phyloP scores from a whole-genome alignment of 768 basidiomycete species.

The Suillus clintonianus region DNA sequence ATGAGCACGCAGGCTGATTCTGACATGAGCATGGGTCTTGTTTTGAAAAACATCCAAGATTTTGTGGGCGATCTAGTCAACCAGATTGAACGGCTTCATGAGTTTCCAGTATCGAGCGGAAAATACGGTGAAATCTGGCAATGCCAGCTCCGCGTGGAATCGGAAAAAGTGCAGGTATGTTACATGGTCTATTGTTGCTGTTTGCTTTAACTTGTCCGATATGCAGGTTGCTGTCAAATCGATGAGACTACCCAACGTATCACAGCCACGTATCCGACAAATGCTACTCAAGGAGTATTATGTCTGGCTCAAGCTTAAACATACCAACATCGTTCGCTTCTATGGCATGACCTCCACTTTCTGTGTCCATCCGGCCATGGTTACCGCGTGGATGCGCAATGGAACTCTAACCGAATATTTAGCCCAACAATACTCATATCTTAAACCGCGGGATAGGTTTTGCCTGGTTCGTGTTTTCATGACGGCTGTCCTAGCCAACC shows the following conservation, averaged over 20 bases:
- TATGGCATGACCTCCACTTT: slow-evolving; percentile 38
- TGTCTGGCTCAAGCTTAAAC: slow-evolving; percentile 40
- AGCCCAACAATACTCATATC: slow-evolving; percentile 37
- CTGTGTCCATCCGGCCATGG: slow-evolving; percentile 37
- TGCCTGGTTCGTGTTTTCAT: slow-evolving; percentile 30
- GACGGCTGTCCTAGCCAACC: neutral
- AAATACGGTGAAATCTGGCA: neutral
- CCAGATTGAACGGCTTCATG: neutral
- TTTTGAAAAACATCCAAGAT: neutral
- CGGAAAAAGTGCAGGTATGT: neutral
- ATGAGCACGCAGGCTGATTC: too few relatives aligned
- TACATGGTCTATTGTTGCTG: too few relatives aligned
- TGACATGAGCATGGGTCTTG: neutral
- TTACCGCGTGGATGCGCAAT: slow-evolving; percentile 43
- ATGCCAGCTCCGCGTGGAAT: neutral
- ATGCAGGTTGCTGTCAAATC: neutral
- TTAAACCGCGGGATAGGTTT: slow-evolving; percentile 38
- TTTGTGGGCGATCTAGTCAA: neutral
- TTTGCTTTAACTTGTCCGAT: neutral
- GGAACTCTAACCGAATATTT: slow-evolving; percentile 41
- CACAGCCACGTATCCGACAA: neutral
- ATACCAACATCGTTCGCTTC: slow-evolving; percentile 38
- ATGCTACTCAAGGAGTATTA: neutral
- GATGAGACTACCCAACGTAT: neutral
- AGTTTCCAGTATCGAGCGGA: neutral